A percentile compares a stretch with the other conserved stretches of the same genome.
Evolutionary conservation across 2,329 filamentous ascomycete genomes (phyloP).

Genomic region (Corynespora cassiicola): DNA sequence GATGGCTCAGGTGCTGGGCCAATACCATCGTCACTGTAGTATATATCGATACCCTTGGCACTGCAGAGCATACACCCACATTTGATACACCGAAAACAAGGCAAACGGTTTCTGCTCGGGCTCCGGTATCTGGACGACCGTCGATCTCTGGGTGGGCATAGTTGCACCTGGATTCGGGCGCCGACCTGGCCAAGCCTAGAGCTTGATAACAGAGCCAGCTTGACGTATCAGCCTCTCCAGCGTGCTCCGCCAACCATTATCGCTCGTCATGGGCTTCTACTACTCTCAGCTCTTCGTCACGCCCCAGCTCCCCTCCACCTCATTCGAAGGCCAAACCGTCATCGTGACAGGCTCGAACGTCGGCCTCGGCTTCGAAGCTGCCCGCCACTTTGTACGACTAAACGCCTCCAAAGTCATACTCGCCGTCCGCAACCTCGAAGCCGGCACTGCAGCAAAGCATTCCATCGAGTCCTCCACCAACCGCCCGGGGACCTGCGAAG

Average conservation of each 20-base stretch:
- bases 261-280: conserved; percentile 42
- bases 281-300: conserved; percentile 48
- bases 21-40: too few relatives aligned
- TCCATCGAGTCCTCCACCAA: conserved; percentile 18
- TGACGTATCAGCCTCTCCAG: too few relatives aligned
- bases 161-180: too few relatives aligned
- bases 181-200: too few relatives aligned
- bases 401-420: conserved; percentile 25
- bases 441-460: conserved; percentile 26
- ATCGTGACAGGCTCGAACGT: conserved; percentile 46
- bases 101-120: neutral
- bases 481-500: conserved; percentile 18
- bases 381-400: conserved; percentile 24
- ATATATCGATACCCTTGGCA: too few relatives aligned
- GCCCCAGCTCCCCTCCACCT: conserved; percentile 20
- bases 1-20: too few relatives aligned
- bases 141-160: too few relatives aligned
- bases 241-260: too few relatives aligned
- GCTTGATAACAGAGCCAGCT: too few relatives aligned
- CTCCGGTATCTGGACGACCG: neutral
- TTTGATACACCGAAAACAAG: too few relatives aligned
- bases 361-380: conserved; percentile 30
- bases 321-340: conserved; percentile 40
- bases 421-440: conserved; percentile 25
- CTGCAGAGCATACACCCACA: too few relatives aligned